Evolutionary conservation across 1,284 basidiomycete species (phyloP).

Genomic region (Pseudozyma tsukubaensis): DNA sequence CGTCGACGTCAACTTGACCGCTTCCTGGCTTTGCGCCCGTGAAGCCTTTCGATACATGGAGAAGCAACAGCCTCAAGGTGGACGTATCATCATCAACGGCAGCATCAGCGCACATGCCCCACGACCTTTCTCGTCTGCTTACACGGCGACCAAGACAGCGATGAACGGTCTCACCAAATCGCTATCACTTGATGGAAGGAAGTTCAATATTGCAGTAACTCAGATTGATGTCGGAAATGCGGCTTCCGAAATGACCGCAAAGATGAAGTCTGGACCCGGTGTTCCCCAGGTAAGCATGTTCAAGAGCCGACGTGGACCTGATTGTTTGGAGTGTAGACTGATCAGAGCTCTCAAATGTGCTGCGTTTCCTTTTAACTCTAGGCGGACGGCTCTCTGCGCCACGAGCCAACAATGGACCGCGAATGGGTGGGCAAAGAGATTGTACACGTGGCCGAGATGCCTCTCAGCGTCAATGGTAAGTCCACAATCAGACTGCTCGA

Average conservation of each 20-base stretch:
- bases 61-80: constrained; percentile 49
- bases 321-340: background rate
- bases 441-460: constrained; percentile 56
- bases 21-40: constrained; percentile 52
- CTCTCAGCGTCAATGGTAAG: constrained; percentile 55
- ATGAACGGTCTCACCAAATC: constrained; percentile 57
- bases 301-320: background rate
- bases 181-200: constrained; percentile 53
- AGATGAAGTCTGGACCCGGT: constrained; percentile 51
- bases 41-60: constrained; percentile 60
- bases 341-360: background rate
- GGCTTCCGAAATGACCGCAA: constrained; percentile 53
- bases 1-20: constrained; percentile 57
- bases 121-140: constrained; percentile 38
- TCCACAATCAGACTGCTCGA: constrained; percentile 2
- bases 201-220: constrained; percentile 52
- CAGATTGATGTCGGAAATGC: constrained; percentile 62
- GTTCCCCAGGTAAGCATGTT: constrained; percentile 34
- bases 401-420: constrained; percentile 54
- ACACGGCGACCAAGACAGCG: constrained; percentile 60
- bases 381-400: constrained; percentile 49
- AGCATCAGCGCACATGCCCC: constrained; percentile 55
- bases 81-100: constrained; percentile 61
- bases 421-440: constrained; percentile 53
- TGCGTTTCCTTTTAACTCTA: background rate